A percentile compares a stretch with the other conserved stretches of the same genome.
Evolutionary conservation across 2,329 filamentous ascomycete species (phyloP).

Genomic region (Apiospora pterosperma): DNA sequence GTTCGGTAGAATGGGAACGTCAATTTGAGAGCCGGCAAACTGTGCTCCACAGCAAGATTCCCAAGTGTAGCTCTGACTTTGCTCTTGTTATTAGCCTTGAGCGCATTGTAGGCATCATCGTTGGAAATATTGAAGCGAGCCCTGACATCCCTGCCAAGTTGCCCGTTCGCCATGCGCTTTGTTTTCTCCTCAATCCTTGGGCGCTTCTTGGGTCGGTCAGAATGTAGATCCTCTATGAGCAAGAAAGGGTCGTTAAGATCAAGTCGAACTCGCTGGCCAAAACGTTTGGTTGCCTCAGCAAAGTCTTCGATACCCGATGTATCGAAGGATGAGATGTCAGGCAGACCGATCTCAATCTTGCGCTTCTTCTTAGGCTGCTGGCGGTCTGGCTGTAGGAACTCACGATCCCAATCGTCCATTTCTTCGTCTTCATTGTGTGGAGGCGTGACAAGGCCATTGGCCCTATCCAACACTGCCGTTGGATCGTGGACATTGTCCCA

Average conservation of each 20-base stretch:
- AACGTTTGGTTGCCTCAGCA: constrained; percentile 65
- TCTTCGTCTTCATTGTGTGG: constrained; percentile 42
- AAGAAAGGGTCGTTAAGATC: constrained; percentile 88
- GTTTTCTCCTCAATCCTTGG: constrained; percentile 52
- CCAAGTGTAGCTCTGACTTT: constrained; percentile 92
- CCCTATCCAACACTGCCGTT: constrained; percentile 5
- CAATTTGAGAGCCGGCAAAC: constrained; percentile 83
- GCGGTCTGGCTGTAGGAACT: constrained; percentile 48
- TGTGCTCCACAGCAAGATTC: constrained; percentile 91
- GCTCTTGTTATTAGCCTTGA: constrained; percentile 96
- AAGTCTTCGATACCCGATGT: constrained; percentile 79
- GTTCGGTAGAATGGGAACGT: constrained; percentile 97
- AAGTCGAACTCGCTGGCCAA: constrained; percentile 75
- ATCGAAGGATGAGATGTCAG: constrained; percentile 55
- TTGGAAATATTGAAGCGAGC: constrained; percentile 95
- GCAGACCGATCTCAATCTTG: constrained; percentile 55
- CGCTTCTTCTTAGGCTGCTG: constrained; percentile 66
- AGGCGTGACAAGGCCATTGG: constrained; percentile 19
- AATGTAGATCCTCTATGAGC: constrained; percentile 74
- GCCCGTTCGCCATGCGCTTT: constrained; percentile 65
- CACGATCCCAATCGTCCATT: constrained; percentile 61
- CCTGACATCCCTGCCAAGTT: constrained; percentile 68
- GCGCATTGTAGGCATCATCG: constrained; percentile 88
- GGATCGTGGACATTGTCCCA: constrained; percentile 67
- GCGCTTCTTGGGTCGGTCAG: constrained; percentile 60